Conservation (phyloP, 2,329 filamentous ascomycete genomes). For the Claviceps africana region DNA sequence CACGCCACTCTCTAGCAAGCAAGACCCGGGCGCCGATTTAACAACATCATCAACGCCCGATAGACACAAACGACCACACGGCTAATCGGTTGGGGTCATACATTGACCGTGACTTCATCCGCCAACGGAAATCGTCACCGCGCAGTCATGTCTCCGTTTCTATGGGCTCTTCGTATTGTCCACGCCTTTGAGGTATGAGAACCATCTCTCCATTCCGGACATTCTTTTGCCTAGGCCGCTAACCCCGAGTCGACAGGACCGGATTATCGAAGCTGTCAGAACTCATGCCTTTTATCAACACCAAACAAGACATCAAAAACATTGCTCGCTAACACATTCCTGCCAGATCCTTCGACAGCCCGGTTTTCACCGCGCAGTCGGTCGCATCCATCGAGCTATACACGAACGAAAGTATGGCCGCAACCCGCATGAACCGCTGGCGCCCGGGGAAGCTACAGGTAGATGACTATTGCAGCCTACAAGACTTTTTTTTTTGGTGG, state of each 20-base stretch:
- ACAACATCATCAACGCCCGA: neutral
- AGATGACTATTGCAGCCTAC: slow-evolving; percentile 4
- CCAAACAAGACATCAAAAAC: neutral
- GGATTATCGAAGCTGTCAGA: slow-evolving; percentile 20
- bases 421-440: slow-evolving; percentile 35
- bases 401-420: slow-evolving; percentile 35
- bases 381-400: slow-evolving; percentile 35
- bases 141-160: slow-evolving; percentile 18
- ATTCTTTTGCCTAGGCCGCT: neutral
- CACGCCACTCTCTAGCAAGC: no score
- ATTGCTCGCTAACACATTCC: neutral
- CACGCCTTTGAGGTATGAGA: slow-evolving; percentile 19
- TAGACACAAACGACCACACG: neutral
- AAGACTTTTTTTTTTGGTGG: neutral
- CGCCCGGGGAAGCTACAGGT: slow-evolving; percentile 39
- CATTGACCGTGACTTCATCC: no score
- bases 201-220: neutral
- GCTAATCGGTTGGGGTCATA: no score
- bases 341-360: slow-evolving; percentile 35
- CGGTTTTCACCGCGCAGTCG: slow-evolving; percentile 37
- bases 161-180: slow-evolving; percentile 20
- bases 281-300: neutral
- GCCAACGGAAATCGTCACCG: no score
- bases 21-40: neutral
- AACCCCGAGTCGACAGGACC: slow-evolving; percentile 13